phyloP scores from a whole-genome alignment of 2,329 filamentous ascomycete genomes.

The Aspergillus puulaauensis region DNA sequence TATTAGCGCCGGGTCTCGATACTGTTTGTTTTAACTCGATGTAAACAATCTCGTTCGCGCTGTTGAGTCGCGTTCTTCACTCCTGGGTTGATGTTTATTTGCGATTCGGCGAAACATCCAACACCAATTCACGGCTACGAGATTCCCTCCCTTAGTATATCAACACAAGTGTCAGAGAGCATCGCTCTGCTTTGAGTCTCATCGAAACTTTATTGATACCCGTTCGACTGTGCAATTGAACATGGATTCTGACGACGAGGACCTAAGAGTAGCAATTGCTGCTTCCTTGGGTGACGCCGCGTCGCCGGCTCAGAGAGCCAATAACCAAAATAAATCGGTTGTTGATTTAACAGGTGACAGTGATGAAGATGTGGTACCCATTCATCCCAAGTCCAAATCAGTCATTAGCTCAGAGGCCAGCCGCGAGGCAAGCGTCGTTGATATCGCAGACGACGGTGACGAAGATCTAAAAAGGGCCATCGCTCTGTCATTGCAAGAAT shows the following conservation, averaged over 20 bases:
- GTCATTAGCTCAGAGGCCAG: conserved; percentile 1
- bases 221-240: not conserved
- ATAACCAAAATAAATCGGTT: conserved; percentile 10
- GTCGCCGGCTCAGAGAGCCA: not conserved
- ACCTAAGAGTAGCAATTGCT: conserved; percentile 18
- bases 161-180: not conserved
- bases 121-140: not conserved
- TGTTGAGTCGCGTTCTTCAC: not conserved
- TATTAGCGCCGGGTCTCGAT: not conserved
- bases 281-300: conserved; percentile 22
- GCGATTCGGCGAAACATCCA: not conserved
- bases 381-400: conserved; percentile 1
- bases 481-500: conserved; percentile 32
- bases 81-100: not conserved
- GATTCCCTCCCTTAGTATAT: not conserved
- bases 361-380: not conserved
- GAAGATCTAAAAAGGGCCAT: conserved; percentile 39
- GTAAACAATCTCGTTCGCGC: not conserved
- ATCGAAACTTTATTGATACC: not conserved
- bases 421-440: conserved; percentile 2
- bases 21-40: not conserved
- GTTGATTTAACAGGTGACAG: conserved; percentile 33
- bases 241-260: conserved; percentile 17
- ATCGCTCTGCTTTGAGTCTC: too few relatives aligned
- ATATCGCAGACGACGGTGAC: conserved; percentile 22